Evolutionary conservation across 495 filamentous ascomycete species (phyloP).

Genomic region (Chaetomium fimeti): DNA sequence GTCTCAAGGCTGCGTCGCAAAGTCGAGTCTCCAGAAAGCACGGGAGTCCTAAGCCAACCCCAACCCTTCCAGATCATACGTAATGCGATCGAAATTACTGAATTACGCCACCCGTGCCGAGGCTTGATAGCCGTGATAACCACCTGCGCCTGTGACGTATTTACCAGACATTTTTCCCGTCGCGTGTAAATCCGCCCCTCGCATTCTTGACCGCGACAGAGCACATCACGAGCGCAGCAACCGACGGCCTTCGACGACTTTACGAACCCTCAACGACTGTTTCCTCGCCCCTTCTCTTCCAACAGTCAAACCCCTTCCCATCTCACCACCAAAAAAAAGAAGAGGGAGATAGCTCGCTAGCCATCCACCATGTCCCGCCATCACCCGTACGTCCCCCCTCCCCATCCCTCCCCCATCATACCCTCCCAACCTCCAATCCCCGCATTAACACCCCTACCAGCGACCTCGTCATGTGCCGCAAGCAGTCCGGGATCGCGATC

Average conservation of each 20-base stretch:
- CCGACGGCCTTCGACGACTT: background rate
- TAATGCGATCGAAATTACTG: slow-evolving; percentile 3
- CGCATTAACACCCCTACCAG: slow-evolving; percentile 42
- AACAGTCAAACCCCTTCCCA: background rate
- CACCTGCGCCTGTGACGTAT: slow-evolving; percentile 11
- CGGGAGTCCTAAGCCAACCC: background rate
- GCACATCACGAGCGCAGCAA: background rate
- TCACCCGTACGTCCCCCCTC: slow-evolving; percentile 35
- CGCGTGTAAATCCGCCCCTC: slow-evolving; percentile 10
- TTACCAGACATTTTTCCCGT: slow-evolving; percentile 15
- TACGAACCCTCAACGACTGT: background rate
- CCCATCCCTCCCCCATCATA: slow-evolving; percentile 6
- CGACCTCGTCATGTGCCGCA: slow-evolving; percentile 99
- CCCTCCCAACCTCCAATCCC: background rate
- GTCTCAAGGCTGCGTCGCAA: background rate
- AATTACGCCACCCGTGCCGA: slow-evolving; percentile 12
- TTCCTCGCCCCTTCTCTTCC: background rate
- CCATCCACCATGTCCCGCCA: slow-evolving; percentile 38
- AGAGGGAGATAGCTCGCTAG: background rate
- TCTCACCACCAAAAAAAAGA: background rate
- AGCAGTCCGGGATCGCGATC: slow-evolving; percentile 96
- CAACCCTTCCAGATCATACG: background rate
- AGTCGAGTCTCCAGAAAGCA: background rate
- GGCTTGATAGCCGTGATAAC: background rate
- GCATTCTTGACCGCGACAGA: slow-evolving; percentile 1